Evolutionary conservation across 1,284 basidiomycete genomes (phyloP), one percentile per base, ranked within the genome.

Genomic region (Takashimella tepidaria): DNA sequence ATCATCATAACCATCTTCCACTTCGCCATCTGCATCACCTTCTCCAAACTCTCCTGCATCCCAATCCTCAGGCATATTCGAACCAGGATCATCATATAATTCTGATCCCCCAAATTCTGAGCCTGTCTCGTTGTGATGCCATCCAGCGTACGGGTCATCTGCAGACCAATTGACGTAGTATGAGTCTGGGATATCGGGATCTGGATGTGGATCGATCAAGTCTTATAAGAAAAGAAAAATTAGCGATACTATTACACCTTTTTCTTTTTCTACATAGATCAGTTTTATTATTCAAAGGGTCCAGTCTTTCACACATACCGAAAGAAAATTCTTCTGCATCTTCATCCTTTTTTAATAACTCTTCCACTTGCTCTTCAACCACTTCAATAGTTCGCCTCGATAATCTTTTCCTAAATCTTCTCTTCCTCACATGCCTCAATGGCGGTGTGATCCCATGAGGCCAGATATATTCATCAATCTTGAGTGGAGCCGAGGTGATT

Each of bases 401-500:
- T 40, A 67, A 56, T 16, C 63, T 53, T 73, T 93, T 96, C 56
- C 95, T 82, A 76, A 98, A 98, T 41, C 96, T 80, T 24, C 96
- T 83, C 75, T 98, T 97, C 46, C 96, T 83, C 31, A 86, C 92
- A 72, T 93, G 86, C 54, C 88, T 84, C 62, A 99, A 77, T 6
- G 96, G 96, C 45, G 95, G 95, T 0, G 93, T 97, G 53, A 98
- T 81, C 4, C 96, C 96, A 67, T 98, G 95, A 0, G 89, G 92
- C 85, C 90, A 99, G 56, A 98, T 90, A 73, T 93, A 98, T 63
- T 98, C 95, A 62, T 97, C 92, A 26, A 95, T 83, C 63, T 88
- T 92, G 76, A 97, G 88, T 50, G 81, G 82, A 79, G 67, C 42
- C 75, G 66, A 59, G 0, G 71, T 72, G 24, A 76, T 73, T 19